Evolutionary conservation across 805 yeast species (phyloP).

Genomic region (Wickerhamomyces silvicola): DNA sequence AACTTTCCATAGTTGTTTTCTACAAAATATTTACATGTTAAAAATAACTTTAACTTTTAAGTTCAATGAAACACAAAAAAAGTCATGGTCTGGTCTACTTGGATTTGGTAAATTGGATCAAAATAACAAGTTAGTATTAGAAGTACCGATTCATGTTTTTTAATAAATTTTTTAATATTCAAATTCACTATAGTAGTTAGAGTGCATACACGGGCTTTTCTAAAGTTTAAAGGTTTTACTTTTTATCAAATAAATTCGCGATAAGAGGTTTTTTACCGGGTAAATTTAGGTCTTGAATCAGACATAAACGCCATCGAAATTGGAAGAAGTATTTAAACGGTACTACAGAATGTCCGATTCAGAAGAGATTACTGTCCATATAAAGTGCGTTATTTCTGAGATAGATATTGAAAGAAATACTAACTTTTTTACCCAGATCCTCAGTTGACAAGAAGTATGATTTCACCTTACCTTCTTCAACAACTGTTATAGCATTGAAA

Average conservation of each 20-base stretch:
- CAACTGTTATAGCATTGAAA: constrained; percentile 66
- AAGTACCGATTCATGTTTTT: no score
- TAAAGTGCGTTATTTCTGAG: constrained; percentile 13
- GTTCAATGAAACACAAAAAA: neutral
- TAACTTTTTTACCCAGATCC: constrained; percentile 11
- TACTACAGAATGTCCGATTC: constrained; percentile 11
- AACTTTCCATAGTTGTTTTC: constrained; percentile 17
- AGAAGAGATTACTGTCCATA: constrained; percentile 14
- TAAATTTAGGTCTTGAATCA: no score
- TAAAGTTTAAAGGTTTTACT: no score
- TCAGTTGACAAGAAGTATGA: constrained; percentile 79
- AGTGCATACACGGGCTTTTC: no score
- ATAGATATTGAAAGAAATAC: neutral
- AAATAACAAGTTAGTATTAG: no score
- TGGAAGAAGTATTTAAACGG: neutral
- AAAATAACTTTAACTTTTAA: constrained; percentile 1
- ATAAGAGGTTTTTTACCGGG: neutral
- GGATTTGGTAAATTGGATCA: no score
- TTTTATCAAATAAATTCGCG: no score
- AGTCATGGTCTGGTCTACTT: no score
- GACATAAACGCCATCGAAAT: neutral
- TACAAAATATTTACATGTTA: constrained; percentile 16
- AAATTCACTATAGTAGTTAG: no score
- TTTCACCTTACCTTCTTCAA: constrained; percentile 43
- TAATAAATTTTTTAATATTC: no score